Base-by-base conservation (phyloP, 129 eudicot species). In the Centella asiatica region DNA sequence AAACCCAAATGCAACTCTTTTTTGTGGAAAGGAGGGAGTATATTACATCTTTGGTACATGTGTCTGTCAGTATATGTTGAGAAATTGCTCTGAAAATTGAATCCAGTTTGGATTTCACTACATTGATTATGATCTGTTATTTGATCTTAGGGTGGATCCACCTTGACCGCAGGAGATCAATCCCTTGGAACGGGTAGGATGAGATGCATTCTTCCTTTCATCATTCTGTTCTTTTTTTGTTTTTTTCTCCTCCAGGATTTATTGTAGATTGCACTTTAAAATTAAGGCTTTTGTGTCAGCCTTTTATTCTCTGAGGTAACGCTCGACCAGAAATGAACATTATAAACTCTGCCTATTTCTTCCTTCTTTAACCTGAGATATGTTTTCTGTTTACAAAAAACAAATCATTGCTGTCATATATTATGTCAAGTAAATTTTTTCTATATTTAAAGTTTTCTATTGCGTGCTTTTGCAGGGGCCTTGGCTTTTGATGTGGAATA, bases 401-500 rank as follows among this genome's bases (percentile, higher is more conserved):
- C n/a, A n/a, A n/a, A n/a, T n/a, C n/a, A n/a, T n/a, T n/a, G n/a
- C n/a, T n/a, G n/a, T n/a, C n/a, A n/a, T n/a, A n/a, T n/a, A n/a
- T n/a, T 0, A 15, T 42, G 4, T 15, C 47, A 42, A 42, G 47
- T 42, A 42, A 42, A 42, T 42, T 3, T 17, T 42, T 42, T 42
- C 47, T 42, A 14, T 42, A 42, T 17, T 12, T 42, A 6, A 12
- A 42, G 6, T 33, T 13, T 28, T 66, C 60, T 70, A 32, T 46
- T 57, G 54, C 62, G 50, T 44, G 39, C 34, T 64, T 51, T 7
- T 69, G 72, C 81, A 92, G 98, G 95, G 32, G 85, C 95, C 14
- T 69, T 92, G 81, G 86, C 96, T 9, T 92, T 92, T 76, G 98
- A 87, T 58, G 98, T 72, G 12, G 96, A 92, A 74, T 87, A 92